Conservation (phyloP, 345 rosid species). For the Gossypium arboreum region DNA sequence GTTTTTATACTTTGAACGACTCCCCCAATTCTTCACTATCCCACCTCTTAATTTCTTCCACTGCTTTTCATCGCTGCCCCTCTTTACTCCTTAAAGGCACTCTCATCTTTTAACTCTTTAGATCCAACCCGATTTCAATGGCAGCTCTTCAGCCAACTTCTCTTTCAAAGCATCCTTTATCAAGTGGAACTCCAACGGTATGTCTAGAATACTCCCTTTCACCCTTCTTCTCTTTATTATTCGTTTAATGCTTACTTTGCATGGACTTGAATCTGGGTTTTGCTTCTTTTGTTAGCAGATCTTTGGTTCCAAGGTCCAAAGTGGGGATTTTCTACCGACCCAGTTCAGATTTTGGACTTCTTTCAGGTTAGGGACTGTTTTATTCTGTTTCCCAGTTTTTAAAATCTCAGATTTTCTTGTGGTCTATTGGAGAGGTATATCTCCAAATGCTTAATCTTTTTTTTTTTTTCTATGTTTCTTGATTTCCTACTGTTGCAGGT, state of each 20-base stretch:
- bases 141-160: neutral
- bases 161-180: constrained; percentile 5
- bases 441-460: neutral
- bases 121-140: neutral
- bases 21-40: neutral
- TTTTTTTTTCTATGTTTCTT: neutral
- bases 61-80: neutral
- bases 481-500: neutral
- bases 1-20: neutral
- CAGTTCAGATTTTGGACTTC: constrained; percentile 4
- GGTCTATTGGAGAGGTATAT: neutral
- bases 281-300: constrained; percentile 10
- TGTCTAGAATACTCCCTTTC: too few species aligned
- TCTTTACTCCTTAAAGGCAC: neutral
- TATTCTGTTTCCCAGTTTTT: neutral
- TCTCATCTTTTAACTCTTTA: neutral
- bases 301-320: constrained; percentile 5
- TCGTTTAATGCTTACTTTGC: neutral
- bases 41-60: neutral
- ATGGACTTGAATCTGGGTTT: neutral
- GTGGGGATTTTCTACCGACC: constrained; percentile 3
- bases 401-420: constrained; percentile 4
- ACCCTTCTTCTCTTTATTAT: neutral
- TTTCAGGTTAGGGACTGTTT: constrained; percentile 10
- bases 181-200: neutral